A percentile compares a stretch with the other conserved stretches of the same genome.
Evolutionary conservation across 345 rosid species (phyloP).

Genomic region (Lenwebbia sp.): DNA sequence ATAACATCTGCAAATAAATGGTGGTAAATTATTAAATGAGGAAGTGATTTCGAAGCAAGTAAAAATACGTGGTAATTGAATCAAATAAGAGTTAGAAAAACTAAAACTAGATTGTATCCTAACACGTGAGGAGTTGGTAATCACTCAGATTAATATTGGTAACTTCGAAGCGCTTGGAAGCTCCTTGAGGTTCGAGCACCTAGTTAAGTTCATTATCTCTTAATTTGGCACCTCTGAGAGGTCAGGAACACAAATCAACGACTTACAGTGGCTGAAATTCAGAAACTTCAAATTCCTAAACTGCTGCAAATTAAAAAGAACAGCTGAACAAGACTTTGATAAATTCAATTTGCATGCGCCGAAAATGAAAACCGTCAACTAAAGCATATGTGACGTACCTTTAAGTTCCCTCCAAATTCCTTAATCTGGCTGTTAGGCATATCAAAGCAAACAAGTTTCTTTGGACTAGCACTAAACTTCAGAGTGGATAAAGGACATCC

Average conservation of each 20-base stretch:
- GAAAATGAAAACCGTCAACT: background rate
- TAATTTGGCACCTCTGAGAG: background rate
- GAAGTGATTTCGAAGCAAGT: too few relatives aligned
- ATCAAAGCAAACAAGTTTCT: background rate
- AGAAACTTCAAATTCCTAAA: background rate
- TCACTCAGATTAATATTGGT: background rate
- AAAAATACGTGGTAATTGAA: too few relatives aligned
- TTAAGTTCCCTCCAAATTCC: background rate
- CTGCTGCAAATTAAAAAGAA: background rate
- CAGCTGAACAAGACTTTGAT: background rate
- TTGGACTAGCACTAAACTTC: background rate
- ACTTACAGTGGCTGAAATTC: background rate
- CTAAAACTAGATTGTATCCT: too few relatives aligned
- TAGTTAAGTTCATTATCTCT: too few relatives aligned
- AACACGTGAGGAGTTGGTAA: background rate
- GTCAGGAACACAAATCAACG: background rate
- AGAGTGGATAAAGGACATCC: background rate
- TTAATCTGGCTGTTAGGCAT: accelerated
- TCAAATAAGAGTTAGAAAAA: too few relatives aligned
- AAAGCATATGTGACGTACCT: background rate
- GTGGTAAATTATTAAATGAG: too few relatives aligned
- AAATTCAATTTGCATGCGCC: background rate
- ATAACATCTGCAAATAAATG: too few relatives aligned
- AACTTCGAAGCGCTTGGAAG: background rate
- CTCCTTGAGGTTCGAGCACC: too few relatives aligned